Evolutionary conservation across 192 early-diverging fungal species (phyloP).

Genomic region (Coemansia sp.): DNA sequence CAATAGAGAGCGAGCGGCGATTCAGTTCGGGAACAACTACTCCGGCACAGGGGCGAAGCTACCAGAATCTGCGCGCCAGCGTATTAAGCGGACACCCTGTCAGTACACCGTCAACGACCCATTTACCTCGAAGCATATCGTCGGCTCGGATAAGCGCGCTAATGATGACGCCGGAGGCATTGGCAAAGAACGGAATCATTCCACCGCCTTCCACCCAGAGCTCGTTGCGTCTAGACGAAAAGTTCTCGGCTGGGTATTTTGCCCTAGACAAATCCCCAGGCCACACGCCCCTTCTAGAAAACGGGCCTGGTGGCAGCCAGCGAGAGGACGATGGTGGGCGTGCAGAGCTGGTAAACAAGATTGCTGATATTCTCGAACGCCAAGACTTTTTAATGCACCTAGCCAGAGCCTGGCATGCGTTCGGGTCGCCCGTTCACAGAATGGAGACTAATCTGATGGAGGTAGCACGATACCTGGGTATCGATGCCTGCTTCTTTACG

Average conservation of each 20-base stretch:
- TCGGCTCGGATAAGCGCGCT: conserved; percentile 27
- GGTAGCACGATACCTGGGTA: conserved; percentile 55
- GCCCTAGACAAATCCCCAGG: background rate
- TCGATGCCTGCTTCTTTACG: conserved; percentile 63
- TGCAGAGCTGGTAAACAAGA: conserved; percentile 30
- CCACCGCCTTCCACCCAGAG: conserved; percentile 35
- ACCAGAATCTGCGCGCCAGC: conserved; percentile 7
- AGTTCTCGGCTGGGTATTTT: conserved; percentile 22
- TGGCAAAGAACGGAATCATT: conserved; percentile 33
- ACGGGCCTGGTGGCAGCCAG: background rate
- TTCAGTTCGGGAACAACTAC: conserved; percentile 4
- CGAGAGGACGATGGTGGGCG: background rate
- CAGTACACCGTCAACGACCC: background rate
- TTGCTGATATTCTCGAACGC: conserved; percentile 62
- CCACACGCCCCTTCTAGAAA: background rate
- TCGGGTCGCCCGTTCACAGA: conserved; percentile 62
- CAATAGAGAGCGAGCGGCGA: background rate
- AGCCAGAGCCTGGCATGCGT: conserved; percentile 61
- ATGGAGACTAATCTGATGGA: conserved; percentile 59
- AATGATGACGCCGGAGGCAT: conserved; percentile 37
- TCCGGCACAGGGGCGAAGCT: background rate
- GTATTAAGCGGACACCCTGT: background rate
- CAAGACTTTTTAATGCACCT: conserved; percentile 62
- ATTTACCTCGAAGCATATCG: conserved; percentile 13
- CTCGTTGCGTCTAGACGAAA: conserved; percentile 16